Base-by-base conservation (phyloP, 2,329 filamentous ascomycete genomes). In the Ophiostoma sp. region DNA sequence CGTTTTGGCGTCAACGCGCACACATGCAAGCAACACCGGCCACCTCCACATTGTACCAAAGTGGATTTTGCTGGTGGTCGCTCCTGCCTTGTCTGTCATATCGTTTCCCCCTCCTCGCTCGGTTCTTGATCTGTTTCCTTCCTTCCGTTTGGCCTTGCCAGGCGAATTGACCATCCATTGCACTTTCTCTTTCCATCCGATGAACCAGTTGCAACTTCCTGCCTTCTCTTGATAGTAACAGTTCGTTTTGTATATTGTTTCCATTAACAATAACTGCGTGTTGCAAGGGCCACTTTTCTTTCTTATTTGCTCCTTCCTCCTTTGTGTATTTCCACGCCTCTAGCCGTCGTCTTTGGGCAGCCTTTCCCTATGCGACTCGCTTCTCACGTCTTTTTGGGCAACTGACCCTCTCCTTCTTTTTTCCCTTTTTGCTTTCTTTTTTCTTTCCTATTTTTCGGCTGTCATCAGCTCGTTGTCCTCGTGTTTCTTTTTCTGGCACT, bases 401-500 rank as follows among this genome's bases (percentile, higher is more conserved):
- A 70, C 71, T 63, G 48, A 75, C 72, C 73, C 71, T 66, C 69
- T 69, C 73, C 61, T 17, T 69, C 42, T 25, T 64, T 71, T 71
- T 55, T 22, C 17, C 19, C 36, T 36, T 45, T 55, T 31, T n/a
- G 12, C 17, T 71, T 70, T 57, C 48, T 22, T 36, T 31, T 4
- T 48, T 52, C 52, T 52, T 55, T 69, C 22, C 45, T 50, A 39
- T 45, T 50, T 50, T 72, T 39, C n/a, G n/a, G 61, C 36, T 64
- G 33, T 63, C 31, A 22, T 33, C 31, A 42, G n/a, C 42, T 31
- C 17, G 8, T 12, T 69, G 8, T 31, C 52, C 12, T 11, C 11
- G 39, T 31, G 17, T 72, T 73, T 31, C 31, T 36, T 71, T 69
- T 74, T 45, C 19, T 19, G 0, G 1, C n/a, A 63, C 17, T 63